phyloP scores from a whole-genome alignment of 2,329 filamentous ascomycete species.

The Colletotrichum cereale region DNA sequence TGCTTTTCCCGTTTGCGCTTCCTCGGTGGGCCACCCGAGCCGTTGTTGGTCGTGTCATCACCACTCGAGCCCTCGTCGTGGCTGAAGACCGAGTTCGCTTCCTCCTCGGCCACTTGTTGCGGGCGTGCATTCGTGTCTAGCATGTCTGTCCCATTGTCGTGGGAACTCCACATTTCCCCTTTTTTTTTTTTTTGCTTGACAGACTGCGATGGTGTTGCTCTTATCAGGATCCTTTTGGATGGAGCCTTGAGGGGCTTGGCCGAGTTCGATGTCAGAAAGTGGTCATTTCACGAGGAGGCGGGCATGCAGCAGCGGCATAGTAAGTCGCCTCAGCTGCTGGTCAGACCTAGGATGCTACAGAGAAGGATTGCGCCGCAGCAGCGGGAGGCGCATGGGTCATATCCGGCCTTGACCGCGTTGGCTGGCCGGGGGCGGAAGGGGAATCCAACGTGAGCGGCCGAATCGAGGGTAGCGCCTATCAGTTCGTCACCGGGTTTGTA shows the following conservation, averaged over 20 bases:
- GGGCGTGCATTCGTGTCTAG: conserved; percentile 44
- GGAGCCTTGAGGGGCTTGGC: conserved; percentile 31
- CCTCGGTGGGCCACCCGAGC: conserved; percentile 46
- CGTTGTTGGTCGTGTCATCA: conserved; percentile 50
- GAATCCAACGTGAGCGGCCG: conserved; percentile 25
- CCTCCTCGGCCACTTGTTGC: conserved; percentile 51
- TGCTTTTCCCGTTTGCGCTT: conserved; percentile 57
- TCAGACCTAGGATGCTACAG: conserved; percentile 28
- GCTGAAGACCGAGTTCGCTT: conserved; percentile 51
- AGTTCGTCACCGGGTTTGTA: neutral
- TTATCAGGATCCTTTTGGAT: conserved; percentile 38
- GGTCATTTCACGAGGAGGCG: conserved; percentile 36
- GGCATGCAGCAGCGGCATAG: conserved; percentile 27
- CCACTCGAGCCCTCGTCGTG: conserved; percentile 54
- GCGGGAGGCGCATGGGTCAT: conserved; percentile 25
- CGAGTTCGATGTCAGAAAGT: conserved; percentile 35
- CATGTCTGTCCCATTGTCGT: conserved; percentile 45
- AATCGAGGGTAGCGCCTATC: neutral
- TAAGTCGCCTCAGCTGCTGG: conserved; percentile 37
- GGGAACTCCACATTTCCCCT: conserved; percentile 47
- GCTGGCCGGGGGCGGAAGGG: conserved; percentile 21
- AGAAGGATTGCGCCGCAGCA: conserved; percentile 30
- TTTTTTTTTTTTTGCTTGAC: conserved; percentile 29
- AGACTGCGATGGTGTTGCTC: conserved; percentile 31
- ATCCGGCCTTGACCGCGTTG: conserved; percentile 25